Evolutionary conservation across 257 asterid genomes (phyloP), one percentile per base, ranked within the genome.

Genomic region (Cordia subcordata): DNA sequence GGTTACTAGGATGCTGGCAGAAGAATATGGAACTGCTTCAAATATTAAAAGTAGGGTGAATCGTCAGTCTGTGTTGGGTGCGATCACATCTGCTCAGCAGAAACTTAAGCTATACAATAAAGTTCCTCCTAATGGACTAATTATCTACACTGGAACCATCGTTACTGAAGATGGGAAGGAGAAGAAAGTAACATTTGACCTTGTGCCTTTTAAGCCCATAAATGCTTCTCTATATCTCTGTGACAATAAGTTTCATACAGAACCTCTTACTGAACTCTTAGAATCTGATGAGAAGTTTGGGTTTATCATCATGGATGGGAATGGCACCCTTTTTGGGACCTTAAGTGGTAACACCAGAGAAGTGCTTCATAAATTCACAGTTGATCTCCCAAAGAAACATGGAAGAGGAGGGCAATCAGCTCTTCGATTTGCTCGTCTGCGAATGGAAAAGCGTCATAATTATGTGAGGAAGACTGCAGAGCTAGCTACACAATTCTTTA

Each of bases 391-490:
- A 39, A 77, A 77, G 65, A 77, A 77, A 54, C 82, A 77, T 13
- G 82, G 82, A 40, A 73, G 79, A 62, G 82, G 82, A 62, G 82
- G 79, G 54, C 82, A 73, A 61, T 77, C 82, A 19, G 82, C 82
- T 33, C 79, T 77, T 52, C 75, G 79, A 21, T 77, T 73, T 38
- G 82, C 82, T 55, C 82, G 79, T 69, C 77, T 77, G 18, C 75
- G 82, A 58, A 69, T 77, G 79, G 82, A 77, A 66, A 77, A 77
- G 68, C 79, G 82, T 8, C 82, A 73, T 59, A 77, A 77, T 60
- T 73, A 77, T 66, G 79, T 73, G 6, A 69, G 82, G 62, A 77
- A 77, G 65, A 70, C 82, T 0, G 82, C 82, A 19, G 82, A 77
- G 69, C 74, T 77, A 38, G 82, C 82, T 32, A 77, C 82, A 8